Percentiles rank a stretch among this genome's conserved stretches.
phyloP scores from a whole-genome alignment of 129 eudicot species.

The Ambrosia trifida region DNA sequence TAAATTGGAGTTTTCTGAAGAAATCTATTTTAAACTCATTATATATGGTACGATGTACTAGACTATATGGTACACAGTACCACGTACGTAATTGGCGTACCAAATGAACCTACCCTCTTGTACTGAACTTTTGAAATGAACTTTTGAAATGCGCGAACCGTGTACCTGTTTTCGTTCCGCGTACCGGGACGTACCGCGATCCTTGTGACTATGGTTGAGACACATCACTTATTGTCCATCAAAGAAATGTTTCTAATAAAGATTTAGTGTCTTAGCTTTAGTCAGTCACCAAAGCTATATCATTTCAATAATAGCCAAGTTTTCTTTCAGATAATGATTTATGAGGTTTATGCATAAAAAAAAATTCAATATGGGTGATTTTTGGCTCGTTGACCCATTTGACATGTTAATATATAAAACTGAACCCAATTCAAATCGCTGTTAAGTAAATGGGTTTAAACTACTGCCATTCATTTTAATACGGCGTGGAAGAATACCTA shows the following conservation, averaged over 20 bases:
- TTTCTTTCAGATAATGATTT: background rate
- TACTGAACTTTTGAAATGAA: background rate
- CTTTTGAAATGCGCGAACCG: background rate
- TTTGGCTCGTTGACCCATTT: background rate
- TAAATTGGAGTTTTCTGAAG: no score
- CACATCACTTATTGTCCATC: background rate
- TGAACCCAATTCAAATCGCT: background rate
- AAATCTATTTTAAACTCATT: no score
- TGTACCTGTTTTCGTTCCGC: background rate
- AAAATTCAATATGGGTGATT: background rate
- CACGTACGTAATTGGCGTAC: background rate
- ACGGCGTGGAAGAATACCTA: background rate
- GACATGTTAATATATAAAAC: background rate
- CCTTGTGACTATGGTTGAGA: background rate
- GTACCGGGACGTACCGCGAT: background rate
- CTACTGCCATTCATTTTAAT: background rate
- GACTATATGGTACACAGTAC: background rate
- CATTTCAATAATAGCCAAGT: background rate
- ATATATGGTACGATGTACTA: no score
- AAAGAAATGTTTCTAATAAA: background rate
- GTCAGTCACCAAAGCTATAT: background rate
- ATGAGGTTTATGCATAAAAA: background rate
- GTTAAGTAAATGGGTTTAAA: background rate
- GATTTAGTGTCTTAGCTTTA: background rate
- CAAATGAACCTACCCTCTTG: background rate